Evolutionary conservation across 1,284 basidiomycete species (phyloP).

Genomic region (Sporisorium graminicola): DNA sequence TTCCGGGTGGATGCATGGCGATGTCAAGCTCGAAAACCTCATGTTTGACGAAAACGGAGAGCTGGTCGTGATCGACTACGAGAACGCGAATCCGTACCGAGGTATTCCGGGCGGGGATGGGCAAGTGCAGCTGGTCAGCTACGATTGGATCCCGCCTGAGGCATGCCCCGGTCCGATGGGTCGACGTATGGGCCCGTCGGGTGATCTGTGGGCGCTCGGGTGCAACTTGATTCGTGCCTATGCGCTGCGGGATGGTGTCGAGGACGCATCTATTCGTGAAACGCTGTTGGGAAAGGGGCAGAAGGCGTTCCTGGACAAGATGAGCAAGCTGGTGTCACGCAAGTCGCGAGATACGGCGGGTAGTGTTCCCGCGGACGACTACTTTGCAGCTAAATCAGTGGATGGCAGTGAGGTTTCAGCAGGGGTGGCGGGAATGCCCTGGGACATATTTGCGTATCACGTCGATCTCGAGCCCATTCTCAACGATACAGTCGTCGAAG

Average conservation of each 20-base stretch:
- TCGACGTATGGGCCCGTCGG: slow-evolving; percentile 61
- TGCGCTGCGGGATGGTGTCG: slow-evolving; percentile 64
- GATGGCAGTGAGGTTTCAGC: not conserved
- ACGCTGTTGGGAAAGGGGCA: slow-evolving; percentile 58
- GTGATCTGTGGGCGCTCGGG: slow-evolving; percentile 66
- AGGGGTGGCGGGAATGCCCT: slow-evolving; percentile 17
- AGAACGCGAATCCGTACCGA: slow-evolving; percentile 67
- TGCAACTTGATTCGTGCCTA: slow-evolving; percentile 65
- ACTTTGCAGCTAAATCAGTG: slow-evolving; percentile 20
- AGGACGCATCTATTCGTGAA: slow-evolving; percentile 58
- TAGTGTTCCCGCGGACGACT: slow-evolving; percentile 10
- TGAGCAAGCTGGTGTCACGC: slow-evolving; percentile 24
- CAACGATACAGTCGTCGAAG: slow-evolving; percentile 24
- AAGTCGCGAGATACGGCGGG: slow-evolving; percentile 10
- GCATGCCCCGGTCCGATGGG: slow-evolving; percentile 58
- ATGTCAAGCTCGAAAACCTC: slow-evolving; percentile 68
- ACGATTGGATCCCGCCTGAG: slow-evolving; percentile 68
- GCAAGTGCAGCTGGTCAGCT: slow-evolving; percentile 61
- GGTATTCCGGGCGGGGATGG: slow-evolving; percentile 63
- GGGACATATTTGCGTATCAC: slow-evolving; percentile 32
- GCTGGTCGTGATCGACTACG: slow-evolving; percentile 66
- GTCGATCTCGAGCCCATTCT: slow-evolving; percentile 42
- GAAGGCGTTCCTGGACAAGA: slow-evolving; percentile 52
- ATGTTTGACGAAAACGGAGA: slow-evolving; percentile 63
- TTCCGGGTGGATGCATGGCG: slow-evolving; percentile 67